Base-by-base conservation (phyloP, 2,329 filamentous ascomycete species). In the Penicillium sp. region DNA sequence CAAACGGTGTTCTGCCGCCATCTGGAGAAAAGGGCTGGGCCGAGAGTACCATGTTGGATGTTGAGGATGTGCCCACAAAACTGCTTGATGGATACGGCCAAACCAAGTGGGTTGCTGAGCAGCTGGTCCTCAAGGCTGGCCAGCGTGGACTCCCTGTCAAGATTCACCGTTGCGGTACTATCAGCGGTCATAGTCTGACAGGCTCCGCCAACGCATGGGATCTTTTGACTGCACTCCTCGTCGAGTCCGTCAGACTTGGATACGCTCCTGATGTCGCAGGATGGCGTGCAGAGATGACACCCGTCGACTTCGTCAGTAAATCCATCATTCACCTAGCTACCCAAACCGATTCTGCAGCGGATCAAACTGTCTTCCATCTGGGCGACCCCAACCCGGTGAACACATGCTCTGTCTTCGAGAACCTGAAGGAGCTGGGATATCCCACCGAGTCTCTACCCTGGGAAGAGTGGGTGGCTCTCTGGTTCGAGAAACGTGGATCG, bases 271-370 rank as follows among this genome's bases (percentile, higher is more conserved):
- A 89, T 46, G 84, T 91, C 3, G 80, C 87, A 43, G 85, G 85
- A 34, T 93, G 89, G 89, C 83, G 86, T 43, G 83, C 88, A 1
- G 89, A 93, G 73, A 92, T 92, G 89, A 91, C 89, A 0, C 89
- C 89, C 0, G 89, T 91, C 12, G 89, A 93, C 70, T 91, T 90
- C 63, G 88, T 91, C 52, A 89, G 85, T 72, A 85, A 84, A 56
- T 84, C 88, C 3, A 89, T 93, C 58, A 76, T 89, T 20, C 84
- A 87, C 15, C 80, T 92, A 17, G 81, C 86, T 33, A 84, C 87
- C 59, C 80, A 90, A 52, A 80, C 75, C 0, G 78, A 85, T 29
- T 42, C 39, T 13, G 39, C 20, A 3, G 77, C 79, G 1, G 78
- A 84, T 8, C 86, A 89, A 62, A 78, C 79, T 0, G 73, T 91